phyloP scores from a whole-genome alignment of 2,329 filamentous ascomycete genomes.

The Cladosporium velox region DNA sequence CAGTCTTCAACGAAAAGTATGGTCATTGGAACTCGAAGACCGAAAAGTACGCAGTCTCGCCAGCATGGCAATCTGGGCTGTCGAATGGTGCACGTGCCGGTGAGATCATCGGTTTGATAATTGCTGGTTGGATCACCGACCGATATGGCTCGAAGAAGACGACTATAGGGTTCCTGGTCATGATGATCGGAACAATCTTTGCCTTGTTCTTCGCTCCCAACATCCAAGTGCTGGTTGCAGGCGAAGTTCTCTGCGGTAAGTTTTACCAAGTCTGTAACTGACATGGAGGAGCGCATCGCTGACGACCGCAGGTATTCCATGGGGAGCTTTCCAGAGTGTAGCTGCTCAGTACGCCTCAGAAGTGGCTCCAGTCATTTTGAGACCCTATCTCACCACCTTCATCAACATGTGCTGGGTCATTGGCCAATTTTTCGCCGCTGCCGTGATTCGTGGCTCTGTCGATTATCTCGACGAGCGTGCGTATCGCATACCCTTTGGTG shows the following conservation, averaged over 20 bases:
- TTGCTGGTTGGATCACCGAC: constrained; percentile 69
- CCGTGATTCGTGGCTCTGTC: constrained; percentile 34
- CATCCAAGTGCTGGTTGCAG: constrained; percentile 34
- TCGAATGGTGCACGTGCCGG: constrained; percentile 55
- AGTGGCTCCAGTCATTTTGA: constrained; percentile 37
- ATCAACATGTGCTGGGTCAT: constrained; percentile 47
- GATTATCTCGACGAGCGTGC: constrained; percentile 35
- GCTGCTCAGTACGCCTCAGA: constrained; percentile 43
- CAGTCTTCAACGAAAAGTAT: constrained; percentile 40
- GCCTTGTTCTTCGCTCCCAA: constrained; percentile 45
- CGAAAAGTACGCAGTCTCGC: constrained; percentile 51
- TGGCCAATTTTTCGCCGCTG: constrained; percentile 50
- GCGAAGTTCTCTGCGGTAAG: constrained; percentile 36
- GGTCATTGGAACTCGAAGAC: constrained; percentile 36
- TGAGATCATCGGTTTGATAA: constrained; percentile 65
- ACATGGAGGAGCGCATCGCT: not conserved
- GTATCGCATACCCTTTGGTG: constrained; percentile 42
- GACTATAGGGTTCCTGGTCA: constrained; percentile 59
- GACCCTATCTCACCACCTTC: constrained; percentile 29
- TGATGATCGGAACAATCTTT: constrained; percentile 57
- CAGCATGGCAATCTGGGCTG: constrained; percentile 60
- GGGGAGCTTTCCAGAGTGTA: constrained; percentile 36
- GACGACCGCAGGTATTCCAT: constrained; percentile 35
- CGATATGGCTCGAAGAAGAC: constrained; percentile 46
- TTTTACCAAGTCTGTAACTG: not conserved